Evolutionary conservation across 257 asterid genomes (phyloP), one percentile per base, ranked within the genome.

Genomic region (Lycium barbarum): DNA sequence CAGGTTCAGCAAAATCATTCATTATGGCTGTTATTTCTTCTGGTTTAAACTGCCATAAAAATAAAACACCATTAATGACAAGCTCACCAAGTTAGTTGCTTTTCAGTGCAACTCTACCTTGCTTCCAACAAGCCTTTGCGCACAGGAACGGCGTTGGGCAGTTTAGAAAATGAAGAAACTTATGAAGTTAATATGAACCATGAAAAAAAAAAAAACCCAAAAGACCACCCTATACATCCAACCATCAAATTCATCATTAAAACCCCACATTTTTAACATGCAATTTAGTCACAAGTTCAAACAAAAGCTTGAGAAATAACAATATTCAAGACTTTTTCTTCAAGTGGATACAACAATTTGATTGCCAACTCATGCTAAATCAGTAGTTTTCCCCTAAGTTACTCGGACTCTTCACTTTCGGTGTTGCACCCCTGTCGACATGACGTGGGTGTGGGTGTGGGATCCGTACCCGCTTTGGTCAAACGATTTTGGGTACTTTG

Each of bases 1-100:
- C 91, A 15, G 91, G 93, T 70, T 89, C 91, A 9, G 84, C 88
- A 83, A 90, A 90, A 68, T 90, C 93, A 0, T 76, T 90, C 93
- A 90, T 86, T 26, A 90, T 88, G 6, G 66, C 88, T 62, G 55
- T 72, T 55, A 90, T 89, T 81, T 90, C 93, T 79, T 90, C 93
- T 7, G 79, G 70, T 84, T 89, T 89, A 38, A 89, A 87, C 93
- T 90, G 84, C 83, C 88, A 59, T 9, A 76, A 76, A 73, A 51
- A 13, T 7, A 18, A 40, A 40, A 76, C 1, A 22, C 14, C n/a
- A 22, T 76, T 13, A 76, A 7, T 76, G 81, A 3, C 15, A 76
- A 51, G 14, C 47, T 51, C 81, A 76, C 45, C 26, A 13, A 76
- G 62, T 22, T 47, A 22, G 62, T 49, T 76, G 18, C 8, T 13